A percentile compares a stretch with the other conserved stretches of the same genome.
Conservation (phyloP, 139 green algal genomes). For the Chlorella ohadii region DNA sequence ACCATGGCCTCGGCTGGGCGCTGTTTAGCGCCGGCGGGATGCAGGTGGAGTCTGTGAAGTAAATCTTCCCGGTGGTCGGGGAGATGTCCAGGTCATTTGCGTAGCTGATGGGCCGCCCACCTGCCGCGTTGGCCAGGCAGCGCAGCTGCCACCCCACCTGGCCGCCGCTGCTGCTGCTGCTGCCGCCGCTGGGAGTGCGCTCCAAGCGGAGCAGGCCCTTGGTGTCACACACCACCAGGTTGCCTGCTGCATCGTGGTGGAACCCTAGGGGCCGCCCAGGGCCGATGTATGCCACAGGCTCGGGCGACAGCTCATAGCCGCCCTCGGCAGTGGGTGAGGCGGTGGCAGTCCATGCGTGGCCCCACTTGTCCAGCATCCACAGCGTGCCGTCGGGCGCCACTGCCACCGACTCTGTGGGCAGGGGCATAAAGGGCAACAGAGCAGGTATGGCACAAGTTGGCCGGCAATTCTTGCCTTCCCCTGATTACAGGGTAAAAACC, state of each 20-base stretch:
- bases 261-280: slow-evolving; percentile 50
- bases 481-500: too few relatives aligned
- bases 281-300: slow-evolving; percentile 41
- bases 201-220: slow-evolving; percentile 53
- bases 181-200: not conserved
- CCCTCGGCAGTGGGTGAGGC: not conserved
- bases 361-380: slow-evolving; percentile 48
- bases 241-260: slow-evolving; percentile 21
- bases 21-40: slow-evolving; percentile 29
- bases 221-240: slow-evolving; percentile 44
- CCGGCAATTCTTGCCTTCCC: too few relatives aligned
- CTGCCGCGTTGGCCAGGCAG: slow-evolving; percentile 17
- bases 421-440: not conserved
- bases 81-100: slow-evolving; percentile 67
- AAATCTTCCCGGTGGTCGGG: slow-evolving; percentile 41
- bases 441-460: not conserved
- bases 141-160: slow-evolving; percentile 2
- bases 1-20: slow-evolving; percentile 4
- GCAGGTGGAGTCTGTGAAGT: slow-evolving; percentile 58
- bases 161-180: not conserved
- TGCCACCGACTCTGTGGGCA: slow-evolving; percentile 47
- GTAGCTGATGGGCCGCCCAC: slow-evolving; percentile 48
- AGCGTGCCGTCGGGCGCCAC: slow-evolving; percentile 35
- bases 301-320: not conserved
- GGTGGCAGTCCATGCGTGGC: slow-evolving; percentile 13